Evolutionary conservation across 352 stramenopile genomes (phyloP), one percentile per base, ranked within the genome.

Genomic region (Phytophthora cactorum): DNA sequence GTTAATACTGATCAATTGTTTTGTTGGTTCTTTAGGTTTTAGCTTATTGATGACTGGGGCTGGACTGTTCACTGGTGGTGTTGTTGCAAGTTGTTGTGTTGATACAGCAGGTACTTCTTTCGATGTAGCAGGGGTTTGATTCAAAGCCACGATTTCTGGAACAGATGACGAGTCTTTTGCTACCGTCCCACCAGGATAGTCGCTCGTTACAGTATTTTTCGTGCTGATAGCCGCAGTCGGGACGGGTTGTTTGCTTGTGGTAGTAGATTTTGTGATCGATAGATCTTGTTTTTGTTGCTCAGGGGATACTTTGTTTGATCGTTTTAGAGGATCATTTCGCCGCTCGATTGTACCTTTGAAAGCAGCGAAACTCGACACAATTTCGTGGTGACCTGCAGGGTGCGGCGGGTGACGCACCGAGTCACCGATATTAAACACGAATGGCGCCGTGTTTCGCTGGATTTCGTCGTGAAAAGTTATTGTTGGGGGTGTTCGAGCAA

Each of bases 341-440:
- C 50, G 43, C 54, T 80, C 72, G 4, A 80, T 45, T 43, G 49
- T 66, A 27, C 75, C 75, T 66, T 45, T 49, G 61, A 82, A 82
- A 22, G 22, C 52, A 34, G 75, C 64, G 32, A 82, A 80, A 45
- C 51, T 66, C 34, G 75, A 66, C 28, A 57, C 61, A 17, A 82
- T 44, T 43, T 80, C 51, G 55, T 72, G 61, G 2, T 51, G 25
- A 7, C 7, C 41, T 54, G 25, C 4, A 15, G 25, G 12, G n/a
- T 45, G 45, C 8, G 15, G 15, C 5, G 27, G 25, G 22, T 22
- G 22, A 22, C 22, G 22, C 22, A 22, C 22, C 22, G 22, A 22
- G 31, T 27, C 15, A 28, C 5, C 32, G 28, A 64, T 41, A 15
- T 75, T 47, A 38, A 82, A 78, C 6, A 77, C 61, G 57, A 80